These are phyloP conservation scores for Xenoacremonium recifei DNA, from an alignment of 2,329 filamentous ascomycete species.

Conservation along the genomic window DNA sequence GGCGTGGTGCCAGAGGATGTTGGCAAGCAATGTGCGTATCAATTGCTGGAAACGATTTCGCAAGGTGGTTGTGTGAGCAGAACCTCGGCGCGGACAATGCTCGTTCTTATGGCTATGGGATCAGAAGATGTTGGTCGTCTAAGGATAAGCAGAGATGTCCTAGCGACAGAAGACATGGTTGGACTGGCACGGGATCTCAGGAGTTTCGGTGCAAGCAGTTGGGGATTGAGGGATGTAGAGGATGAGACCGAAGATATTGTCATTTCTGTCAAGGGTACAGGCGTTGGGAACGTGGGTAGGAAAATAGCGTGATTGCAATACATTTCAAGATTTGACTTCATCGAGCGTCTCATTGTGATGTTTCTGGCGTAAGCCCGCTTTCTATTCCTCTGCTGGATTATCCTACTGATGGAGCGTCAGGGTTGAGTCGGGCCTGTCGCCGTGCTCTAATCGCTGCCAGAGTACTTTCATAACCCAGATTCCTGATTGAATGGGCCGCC, in stretches of 20 bases:
- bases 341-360: not conserved
- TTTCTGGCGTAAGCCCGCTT: constrained; percentile 2
- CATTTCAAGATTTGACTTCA: constrained; percentile 16
- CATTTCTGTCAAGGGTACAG: constrained; percentile 87
- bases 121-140: constrained; percentile 91
- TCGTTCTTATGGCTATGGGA: constrained; percentile 97
- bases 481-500: constrained; percentile 51
- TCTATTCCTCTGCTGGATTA: constrained; percentile 9
- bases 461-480: constrained; percentile 54
- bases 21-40: constrained; percentile 82
- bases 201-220: constrained; percentile 85
- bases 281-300: constrained; percentile 90
- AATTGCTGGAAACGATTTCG: constrained; percentile 79
- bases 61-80: constrained; percentile 79
- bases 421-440: constrained; percentile 30
- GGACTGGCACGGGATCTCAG: constrained; percentile 80
- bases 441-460: constrained; percentile 50
- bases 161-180: constrained; percentile 79
- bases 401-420: constrained; percentile 20
- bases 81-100: constrained; percentile 69
- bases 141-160: constrained; percentile 74
- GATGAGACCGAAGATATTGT: constrained; percentile 72
- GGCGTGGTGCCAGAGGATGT: constrained; percentile 88
- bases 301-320: constrained; percentile 64
- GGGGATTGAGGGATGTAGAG: constrained; percentile 78